These are phyloP conservation scores for Eucalyptus regnans DNA, from an alignment of 345 rosid species.

Conservation along the genomic window DNA sequence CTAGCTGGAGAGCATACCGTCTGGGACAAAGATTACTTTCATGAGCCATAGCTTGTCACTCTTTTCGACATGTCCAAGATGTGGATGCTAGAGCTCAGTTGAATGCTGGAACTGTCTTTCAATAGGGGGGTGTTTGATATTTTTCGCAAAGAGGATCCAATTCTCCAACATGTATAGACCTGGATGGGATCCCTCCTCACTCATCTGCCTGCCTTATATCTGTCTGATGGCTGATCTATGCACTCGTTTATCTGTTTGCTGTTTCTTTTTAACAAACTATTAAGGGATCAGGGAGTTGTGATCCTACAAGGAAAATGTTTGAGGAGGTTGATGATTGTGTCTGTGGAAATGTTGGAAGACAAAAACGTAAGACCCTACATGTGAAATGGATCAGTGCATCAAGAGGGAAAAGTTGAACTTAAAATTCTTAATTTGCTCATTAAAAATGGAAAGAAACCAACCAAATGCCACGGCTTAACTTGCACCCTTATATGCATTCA, in stretches of 20 bases:
- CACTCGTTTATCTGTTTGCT: neutral
- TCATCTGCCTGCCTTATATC: neutral
- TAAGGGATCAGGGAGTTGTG: neutral
- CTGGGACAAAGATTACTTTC: neutral
- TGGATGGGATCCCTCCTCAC: neutral
- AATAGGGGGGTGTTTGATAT: neutral
- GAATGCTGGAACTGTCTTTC: neutral
- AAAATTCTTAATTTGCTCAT: neutral
- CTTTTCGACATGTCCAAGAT: neutral
- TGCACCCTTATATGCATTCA: neutral
- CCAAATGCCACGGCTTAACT: neutral
- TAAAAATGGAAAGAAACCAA: neutral
- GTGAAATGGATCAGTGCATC: neutral
- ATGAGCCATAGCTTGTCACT: neutral
- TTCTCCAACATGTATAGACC: neutral
- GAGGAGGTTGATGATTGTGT: neutral
- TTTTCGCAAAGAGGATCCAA: neutral
- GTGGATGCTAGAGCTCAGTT: neutral
- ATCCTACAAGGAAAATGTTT: neutral
- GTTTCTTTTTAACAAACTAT: neutral
- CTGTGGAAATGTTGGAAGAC: neutral
- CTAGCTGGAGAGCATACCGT: conserved; percentile 13
- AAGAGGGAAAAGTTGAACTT: neutral
- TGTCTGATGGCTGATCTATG: neutral
- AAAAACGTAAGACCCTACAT: neutral